Evolutionary conservation across 148 eudicot genomes (phyloP), one percentile per base, ranked within the genome.

Genomic region (Euryodendron excelsum): DNA sequence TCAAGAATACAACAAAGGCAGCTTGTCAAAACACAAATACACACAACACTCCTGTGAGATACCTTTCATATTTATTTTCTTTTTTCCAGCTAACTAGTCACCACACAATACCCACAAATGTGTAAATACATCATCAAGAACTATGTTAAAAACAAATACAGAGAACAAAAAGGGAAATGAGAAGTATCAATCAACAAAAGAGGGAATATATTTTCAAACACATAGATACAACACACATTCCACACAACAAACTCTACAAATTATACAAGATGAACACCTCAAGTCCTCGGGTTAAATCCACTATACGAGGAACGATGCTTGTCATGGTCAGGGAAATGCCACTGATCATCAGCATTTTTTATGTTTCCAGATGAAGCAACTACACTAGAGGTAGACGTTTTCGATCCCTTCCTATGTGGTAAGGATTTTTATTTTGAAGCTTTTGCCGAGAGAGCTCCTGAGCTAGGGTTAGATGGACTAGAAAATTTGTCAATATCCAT

Each of bases 391-490:
- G 34, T 33, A 31, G 66, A 37, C 39, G 67, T 37, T 37, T 74
- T 27, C 11, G 23, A 23, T 11, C 36, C 67, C 36, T 59, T 39
- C 31, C 36, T 0, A 37, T 59, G 15, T 39, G 10, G 17, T 15
- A 44, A 75, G 77, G 34, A 74, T 59, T 10, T 37, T 59, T 37
- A 56, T 74, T 25, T 58, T 58, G 20, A 9, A 45, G 70, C 50
- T 37, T 30, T 31, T 58, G 36, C 79, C 56, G 36, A 69, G 39
- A 60, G 56, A 69, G 83, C 75, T 67, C 60, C 48, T 67, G 47
- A 74, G 78, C 65, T 56, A 74, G 39, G 76, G 74, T 74, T 69
- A 47, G 65, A 45, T 47, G 70, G 39, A 47, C 34, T 62, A 65
- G 68, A 80, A 67, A 59, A 63, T 59, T 56, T 28, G 2, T 18